A percentile compares a stretch with the other conserved stretches of the same genome.
These are phyloP conservation scores for Chaetomium tenue DNA, from an alignment of 495 filamentous ascomycete genomes.

Conservation along the genomic window DNA sequence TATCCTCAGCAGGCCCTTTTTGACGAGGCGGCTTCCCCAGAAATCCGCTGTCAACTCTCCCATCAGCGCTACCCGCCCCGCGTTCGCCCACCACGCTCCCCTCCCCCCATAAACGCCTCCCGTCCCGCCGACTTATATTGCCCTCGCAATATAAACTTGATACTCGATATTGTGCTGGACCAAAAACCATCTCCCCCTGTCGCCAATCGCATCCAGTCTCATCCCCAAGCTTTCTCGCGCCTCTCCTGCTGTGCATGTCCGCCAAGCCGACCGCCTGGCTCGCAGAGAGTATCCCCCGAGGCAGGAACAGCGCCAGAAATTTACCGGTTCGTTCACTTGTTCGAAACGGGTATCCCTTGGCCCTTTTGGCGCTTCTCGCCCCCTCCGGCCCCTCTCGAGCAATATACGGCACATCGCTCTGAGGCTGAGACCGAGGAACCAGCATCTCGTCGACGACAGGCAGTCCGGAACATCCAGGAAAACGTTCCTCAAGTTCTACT, in stretches of 20 bases:
- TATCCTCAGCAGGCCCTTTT: conserved; percentile 34
- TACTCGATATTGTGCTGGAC: conserved; percentile 41
- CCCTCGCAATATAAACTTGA: conserved; percentile 40
- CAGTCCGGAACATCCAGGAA: conserved; percentile 8
- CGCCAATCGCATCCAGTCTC: conserved; percentile 36
- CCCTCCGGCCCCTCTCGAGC: conserved; percentile 37
- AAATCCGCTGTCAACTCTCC: conserved; percentile 29
- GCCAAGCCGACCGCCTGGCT: conserved; percentile 38
- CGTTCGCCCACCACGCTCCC: conserved; percentile 21
- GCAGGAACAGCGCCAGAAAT: conserved; percentile 36
- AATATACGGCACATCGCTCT: conserved; percentile 40
- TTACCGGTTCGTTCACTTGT: conserved; percentile 37
- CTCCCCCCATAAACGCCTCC: conserved; percentile 29
- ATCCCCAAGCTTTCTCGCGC: conserved; percentile 34
- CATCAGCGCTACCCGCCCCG: conserved; percentile 22
- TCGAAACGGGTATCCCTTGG: conserved; percentile 40
- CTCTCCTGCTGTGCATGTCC: conserved; percentile 37
- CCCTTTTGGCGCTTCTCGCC: conserved; percentile 36
- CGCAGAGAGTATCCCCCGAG: conserved; percentile 32
- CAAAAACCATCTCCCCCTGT: conserved; percentile 27
- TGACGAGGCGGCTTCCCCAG: conserved; percentile 30
- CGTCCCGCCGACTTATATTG: conserved; percentile 45
- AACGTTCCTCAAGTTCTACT: conserved; percentile 13
- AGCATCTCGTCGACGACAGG: conserved; percentile 3
- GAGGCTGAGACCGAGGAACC: conserved; percentile 22